Base-by-base conservation (phyloP, 2,329 filamentous ascomycete genomes). In the Colletotrichum viniferum region DNA sequence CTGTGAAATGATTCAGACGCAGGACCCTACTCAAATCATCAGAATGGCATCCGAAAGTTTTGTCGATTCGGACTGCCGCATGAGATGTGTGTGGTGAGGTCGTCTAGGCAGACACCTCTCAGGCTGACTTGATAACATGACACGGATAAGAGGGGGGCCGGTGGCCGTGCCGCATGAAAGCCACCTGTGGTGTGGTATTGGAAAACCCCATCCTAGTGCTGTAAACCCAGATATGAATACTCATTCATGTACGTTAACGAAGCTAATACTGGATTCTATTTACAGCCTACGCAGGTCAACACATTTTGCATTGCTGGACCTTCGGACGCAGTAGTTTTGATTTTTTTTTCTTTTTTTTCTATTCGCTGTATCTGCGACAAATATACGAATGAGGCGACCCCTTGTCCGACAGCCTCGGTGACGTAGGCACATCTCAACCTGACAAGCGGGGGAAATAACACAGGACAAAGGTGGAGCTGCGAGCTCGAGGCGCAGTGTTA, bases 271-370 rank as follows among this genome's bases (percentile, higher is more conserved):
- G 63, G 62, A 10, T 67, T 72, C 62, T 72, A 67, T 74, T 74
- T 72, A 74, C 69, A 74, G 72, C 72, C 72, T 67, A 69, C 72
- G 72, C 72, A 72, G 62, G 69, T 72, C 72, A 43, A 32, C 61
- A 74, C 61, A 74, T 26, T 61, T 38, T 56, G 26, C 36, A 38
- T 56, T 30, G 69, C 62, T 66, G n/a, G 69, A 62, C 72, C 72
- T 71, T 67, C 24, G 55, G 62, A 72, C 73, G 71, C 58, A 76
- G 70, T 73, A 30, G 21, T 36, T 69, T 75, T 75, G 38, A 63
- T 65, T n/a, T 58, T 62, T 36, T 68, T 73, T 63, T 28, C 2
- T 34, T 36, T 60, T 34, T 34, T 73, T 71, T 74, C 73, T 76
- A 74, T 69, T 69, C 64, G 73, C 52, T 69, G 73, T 60, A 74